These are phyloP conservation scores for Luffa acutangula DNA, from an alignment of 306 rosid genomes.

Conservation along the genomic window DNA sequence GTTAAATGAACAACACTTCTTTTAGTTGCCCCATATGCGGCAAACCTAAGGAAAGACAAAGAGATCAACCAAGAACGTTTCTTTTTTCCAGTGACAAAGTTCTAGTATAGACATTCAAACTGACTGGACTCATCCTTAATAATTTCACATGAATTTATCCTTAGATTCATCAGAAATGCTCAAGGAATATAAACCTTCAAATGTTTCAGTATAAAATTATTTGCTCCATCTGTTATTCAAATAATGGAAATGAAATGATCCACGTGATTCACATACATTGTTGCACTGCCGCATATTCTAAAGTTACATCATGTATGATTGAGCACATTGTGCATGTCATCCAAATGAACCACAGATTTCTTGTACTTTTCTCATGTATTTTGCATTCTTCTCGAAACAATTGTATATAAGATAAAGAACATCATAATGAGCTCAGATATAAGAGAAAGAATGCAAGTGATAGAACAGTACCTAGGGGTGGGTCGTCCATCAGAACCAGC, in stretches of 20 bases:
- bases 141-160: neutral
- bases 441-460: constrained; percentile 15
- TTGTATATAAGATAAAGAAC: neutral
- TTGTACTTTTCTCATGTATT: neutral
- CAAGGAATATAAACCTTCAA: neutral
- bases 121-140: neutral
- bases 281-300: neutral
- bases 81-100: neutral
- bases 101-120: neutral
- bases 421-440: neutral
- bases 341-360: neutral
- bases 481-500: constrained; percentile 99
- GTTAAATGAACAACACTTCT: constrained; percentile 96
- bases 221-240: neutral
- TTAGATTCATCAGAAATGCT: neutral
- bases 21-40: constrained; percentile 98
- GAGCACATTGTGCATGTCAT: neutral
- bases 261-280: neutral
- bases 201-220: neutral
- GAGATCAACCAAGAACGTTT: neutral
- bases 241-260: neutral
- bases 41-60: constrained; percentile 49
- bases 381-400: neutral
- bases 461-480: constrained; percentile 62
- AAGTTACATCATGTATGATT: neutral